phyloP scores from a whole-genome alignment of 192 early-diverging fungal genomes.

The Backusella parvicylindrica region DNA sequence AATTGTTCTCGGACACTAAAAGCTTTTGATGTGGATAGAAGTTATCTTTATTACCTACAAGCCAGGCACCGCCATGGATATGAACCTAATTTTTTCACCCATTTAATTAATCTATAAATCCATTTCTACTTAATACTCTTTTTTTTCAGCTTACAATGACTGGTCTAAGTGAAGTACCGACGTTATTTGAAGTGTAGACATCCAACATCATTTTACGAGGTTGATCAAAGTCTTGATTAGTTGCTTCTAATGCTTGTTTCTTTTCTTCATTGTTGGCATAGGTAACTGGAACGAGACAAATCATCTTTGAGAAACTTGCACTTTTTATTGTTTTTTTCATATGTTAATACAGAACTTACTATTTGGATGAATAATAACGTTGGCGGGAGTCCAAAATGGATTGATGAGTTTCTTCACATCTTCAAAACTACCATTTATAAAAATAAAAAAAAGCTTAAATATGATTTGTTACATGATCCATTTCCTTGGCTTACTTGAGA shows the following conservation, averaged over 20 bases:
- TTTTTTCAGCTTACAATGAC: constrained; percentile 7
- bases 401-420: constrained; percentile 1
- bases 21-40: constrained; percentile 20
- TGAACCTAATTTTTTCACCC: constrained; percentile 38
- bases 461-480: neutral
- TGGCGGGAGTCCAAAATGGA: constrained; percentile 8
- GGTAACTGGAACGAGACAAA: constrained; percentile 7
- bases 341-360: constrained; percentile 9
- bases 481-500: neutral
- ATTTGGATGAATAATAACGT: constrained; percentile 15
- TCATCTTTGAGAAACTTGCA: neutral
- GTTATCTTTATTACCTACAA: constrained; percentile 46
- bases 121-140: neutral
- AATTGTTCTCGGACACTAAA: constrained; percentile 20
- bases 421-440: neutral
- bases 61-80: constrained; percentile 68
- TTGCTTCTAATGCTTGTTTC: constrained; percentile 5
- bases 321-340: neutral
- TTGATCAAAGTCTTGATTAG: constrained; percentile 20
- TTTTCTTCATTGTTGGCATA: constrained; percentile 25
- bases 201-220: constrained; percentile 24
- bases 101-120: neutral
- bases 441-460: neutral
- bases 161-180: constrained; percentile 4
- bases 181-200: constrained; percentile 2